phyloP scores from a whole-genome alignment of 192 early-diverging fungal genomes.

The Geranomyces variabilis region DNA sequence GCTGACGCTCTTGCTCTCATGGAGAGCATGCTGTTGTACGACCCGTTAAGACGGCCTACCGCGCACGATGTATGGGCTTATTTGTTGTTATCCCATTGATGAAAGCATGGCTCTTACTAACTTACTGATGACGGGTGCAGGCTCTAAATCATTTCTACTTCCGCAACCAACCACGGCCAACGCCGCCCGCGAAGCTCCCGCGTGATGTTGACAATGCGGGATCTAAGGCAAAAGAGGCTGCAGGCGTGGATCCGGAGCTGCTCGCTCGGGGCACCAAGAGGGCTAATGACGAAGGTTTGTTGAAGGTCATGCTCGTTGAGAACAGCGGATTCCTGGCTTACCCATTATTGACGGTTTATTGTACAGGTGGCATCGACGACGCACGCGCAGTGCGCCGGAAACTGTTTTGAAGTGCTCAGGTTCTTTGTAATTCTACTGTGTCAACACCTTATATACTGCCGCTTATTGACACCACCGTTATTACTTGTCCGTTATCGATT shows the following conservation, averaged over 20 bases:
- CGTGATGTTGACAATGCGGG: slow-evolving; percentile 39
- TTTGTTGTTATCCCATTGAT: not conserved
- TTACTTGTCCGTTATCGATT: no score
- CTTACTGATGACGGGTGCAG: slow-evolving; percentile 32
- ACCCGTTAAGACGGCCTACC: slow-evolving; percentile 80
- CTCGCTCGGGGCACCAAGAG: no score
- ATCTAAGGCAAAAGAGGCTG: slow-evolving; percentile 18
- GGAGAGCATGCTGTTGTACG: slow-evolving; percentile 83
- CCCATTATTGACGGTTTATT: no score
- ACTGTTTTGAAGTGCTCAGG: no score
- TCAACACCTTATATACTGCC: no score
- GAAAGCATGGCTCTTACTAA: not conserved
- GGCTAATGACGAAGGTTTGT: no score
- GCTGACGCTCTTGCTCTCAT: slow-evolving; percentile 83
- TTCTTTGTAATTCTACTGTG: no score
- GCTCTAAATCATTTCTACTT: slow-evolving; percentile 77
- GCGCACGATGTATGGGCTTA: slow-evolving; percentile 68
- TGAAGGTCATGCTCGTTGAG: no score
- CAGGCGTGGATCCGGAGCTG: not conserved
- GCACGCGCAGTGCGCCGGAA: no score
- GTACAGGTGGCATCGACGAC: no score
- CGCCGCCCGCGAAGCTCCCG: slow-evolving; percentile 68
- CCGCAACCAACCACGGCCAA: slow-evolving; percentile 70
- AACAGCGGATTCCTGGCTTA: no score
- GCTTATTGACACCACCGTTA: no score